Evolutionary conservation across 2,329 filamentous ascomycete species (phyloP).

Genomic region (Exophiala sp.): DNA sequence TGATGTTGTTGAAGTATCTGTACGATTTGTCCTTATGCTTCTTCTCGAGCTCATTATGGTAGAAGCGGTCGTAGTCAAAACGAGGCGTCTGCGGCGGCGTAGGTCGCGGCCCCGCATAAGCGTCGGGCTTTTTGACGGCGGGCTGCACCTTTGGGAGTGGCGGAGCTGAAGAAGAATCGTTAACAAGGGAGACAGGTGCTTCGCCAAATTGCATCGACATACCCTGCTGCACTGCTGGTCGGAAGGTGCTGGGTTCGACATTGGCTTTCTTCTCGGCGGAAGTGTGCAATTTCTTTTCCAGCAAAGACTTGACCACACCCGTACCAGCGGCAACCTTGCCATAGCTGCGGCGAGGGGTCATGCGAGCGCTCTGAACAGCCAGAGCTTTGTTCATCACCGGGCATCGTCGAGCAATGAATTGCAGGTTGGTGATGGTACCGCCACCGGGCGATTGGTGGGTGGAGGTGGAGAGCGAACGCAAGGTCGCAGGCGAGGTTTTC

Average conservation of each 20-base stretch:
- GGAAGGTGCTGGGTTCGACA: slow-evolving; percentile 55
- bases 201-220: slow-evolving; percentile 21
- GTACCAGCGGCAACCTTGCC: slow-evolving; percentile 35
- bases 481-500: slow-evolving; percentile 83
- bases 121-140: slow-evolving; percentile 20
- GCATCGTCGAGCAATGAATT: slow-evolving; percentile 88
- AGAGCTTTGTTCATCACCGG: slow-evolving; percentile 98
- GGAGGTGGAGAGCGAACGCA: slow-evolving; percentile 75
- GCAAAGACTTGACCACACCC: slow-evolving; percentile 31
- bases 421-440: slow-evolving; percentile 93
- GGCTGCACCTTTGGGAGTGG: slow-evolving; percentile 15
- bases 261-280: slow-evolving; percentile 71
- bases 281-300: slow-evolving; percentile 63
- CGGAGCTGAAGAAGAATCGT: slow-evolving; percentile 17
- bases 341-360: slow-evolving; percentile 29
- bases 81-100: slow-evolving; percentile 48
- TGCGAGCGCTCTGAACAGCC: slow-evolving; percentile 63
- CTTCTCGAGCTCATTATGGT: slow-evolving; percentile 82
- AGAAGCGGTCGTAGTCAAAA: slow-evolving; percentile 91
- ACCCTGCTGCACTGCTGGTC: slow-evolving; percentile 50
- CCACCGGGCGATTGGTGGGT: slow-evolving; percentile 66
- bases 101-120: slow-evolving; percentile 42
- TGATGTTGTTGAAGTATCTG: slow-evolving; percentile 99
- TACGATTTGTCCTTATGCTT: slow-evolving; percentile 99
- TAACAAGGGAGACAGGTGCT: not conserved